Evolutionary conservation across 2,329 filamentous ascomycete genomes (phyloP), one percentile per base, ranked within the genome.

Genomic region (Dothistroma septosporum): DNA sequence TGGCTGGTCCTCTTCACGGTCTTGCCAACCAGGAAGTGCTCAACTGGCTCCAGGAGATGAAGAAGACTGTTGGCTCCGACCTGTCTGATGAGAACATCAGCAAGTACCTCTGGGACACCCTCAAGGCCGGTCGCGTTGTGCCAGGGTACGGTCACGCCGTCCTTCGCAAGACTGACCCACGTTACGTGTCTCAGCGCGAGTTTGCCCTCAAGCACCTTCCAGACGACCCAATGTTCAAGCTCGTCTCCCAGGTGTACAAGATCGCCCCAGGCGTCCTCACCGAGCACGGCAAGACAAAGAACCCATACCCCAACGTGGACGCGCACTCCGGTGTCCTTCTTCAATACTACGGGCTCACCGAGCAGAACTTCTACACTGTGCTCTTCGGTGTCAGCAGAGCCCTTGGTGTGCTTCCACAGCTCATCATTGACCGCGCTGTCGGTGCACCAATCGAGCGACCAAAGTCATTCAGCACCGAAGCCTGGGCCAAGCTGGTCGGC

Each of bases 211-310:
- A 90, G 83, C 91, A 97, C 78, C 87, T 97, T 77, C 91, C 93
- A 76, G 85, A 96, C 75, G 94, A 97, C 85, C 92, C 93, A 74
- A 95, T 99, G 92, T 99, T 97, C 91, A 92, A 99, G 87, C 90
- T 99, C 71, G 94, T 99, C 82, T 95, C 90, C 86, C 94, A 99
- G 84, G 94, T 99, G 72, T 99, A 97, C 90, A 99, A 99, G 91
- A 97, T 99, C 74, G 94, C 94, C 68, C 94, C 94, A 68, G 90
- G 89, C 75, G 94, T 99, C 73, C 85, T 99, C 78, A 99, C 94
- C 69, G 92, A 99, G 88, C 94, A 99, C 84, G 94, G 94, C 83
- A 99, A 99, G 91, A 97, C 93, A 85, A 97, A 97, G 90, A 97
- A 97, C 90, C 93, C 93, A 70, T 97, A 85, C 86, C 94, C 94